Percentiles rank a stretch among this genome's conserved stretches.
These are phyloP conservation scores for Teratosphaeria zuluensis DNA, from an alignment of 2,329 filamentous ascomycete genomes.

Conservation along the genomic window DNA sequence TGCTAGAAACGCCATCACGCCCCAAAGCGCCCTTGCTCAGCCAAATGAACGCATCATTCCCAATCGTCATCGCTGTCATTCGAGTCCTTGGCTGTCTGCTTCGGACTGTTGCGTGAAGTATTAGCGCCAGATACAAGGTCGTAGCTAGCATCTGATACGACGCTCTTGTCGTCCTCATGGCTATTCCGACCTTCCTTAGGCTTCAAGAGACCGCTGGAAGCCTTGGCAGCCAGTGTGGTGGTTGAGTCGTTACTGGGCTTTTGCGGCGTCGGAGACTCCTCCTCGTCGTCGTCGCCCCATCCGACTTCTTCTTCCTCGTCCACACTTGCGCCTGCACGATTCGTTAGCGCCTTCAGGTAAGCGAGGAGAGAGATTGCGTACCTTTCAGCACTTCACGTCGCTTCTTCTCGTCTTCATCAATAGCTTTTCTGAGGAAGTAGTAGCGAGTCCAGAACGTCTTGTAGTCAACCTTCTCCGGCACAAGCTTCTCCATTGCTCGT, in stretches of 20 bases:
- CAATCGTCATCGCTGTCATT: constrained; percentile 27
- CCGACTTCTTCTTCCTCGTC: constrained; percentile 63
- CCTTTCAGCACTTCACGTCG: constrained; percentile 85
- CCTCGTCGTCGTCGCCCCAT: constrained; percentile 68
- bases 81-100: constrained; percentile 37
- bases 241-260: constrained; percentile 15
- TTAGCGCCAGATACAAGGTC: constrained; percentile 68
- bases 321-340: constrained; percentile 49
- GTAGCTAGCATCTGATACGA: constrained; percentile 90
- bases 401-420: constrained; percentile 85
- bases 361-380: constrained; percentile 29
- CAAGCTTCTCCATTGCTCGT: constrained; percentile 84
- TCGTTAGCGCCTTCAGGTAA: neutral
- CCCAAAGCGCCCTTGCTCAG: neutral
- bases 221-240: constrained; percentile 7
- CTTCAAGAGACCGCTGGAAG: constrained; percentile 39
- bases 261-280: constrained; percentile 30
- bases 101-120: constrained; percentile 59
- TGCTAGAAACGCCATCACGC: neutral
- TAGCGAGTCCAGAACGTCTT: constrained; percentile 87
- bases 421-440: constrained; percentile 85
- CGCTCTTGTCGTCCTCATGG: constrained; percentile 74
- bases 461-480: constrained; percentile 89
- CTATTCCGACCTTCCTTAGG: constrained; percentile 55
- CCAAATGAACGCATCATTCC: constrained; percentile 18